Evolutionary conservation across 306 rosid genomes (phyloP), one percentile per base, ranked within the genome.

Genomic region (Cicer yamashitae): DNA sequence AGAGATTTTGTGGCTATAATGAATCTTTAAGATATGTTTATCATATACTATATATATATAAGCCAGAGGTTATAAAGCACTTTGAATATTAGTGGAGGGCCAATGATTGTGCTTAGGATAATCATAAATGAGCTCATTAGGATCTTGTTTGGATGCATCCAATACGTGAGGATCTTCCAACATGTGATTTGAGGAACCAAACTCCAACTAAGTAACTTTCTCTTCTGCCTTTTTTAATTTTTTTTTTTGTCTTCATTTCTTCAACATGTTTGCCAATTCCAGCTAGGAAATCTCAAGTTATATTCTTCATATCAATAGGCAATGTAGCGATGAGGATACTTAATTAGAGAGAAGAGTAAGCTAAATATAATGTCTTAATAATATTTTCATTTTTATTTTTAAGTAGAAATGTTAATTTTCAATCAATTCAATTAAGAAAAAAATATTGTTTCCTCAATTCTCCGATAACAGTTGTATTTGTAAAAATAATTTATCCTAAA

Each of bases 41-140:
- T 77, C 65, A 52, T 67, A 73, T 79, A 76, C 30, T 22, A 22
- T 22, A 22, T 22, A 22, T 22, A 52, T 67, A 73, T 79, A 76
- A 81, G 57, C 58, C 50, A 60, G 40, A 65, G 73, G 75, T 52
- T 75, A 81, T 74, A 64, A 70, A 77, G 48, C 13, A n/a, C 12
- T 67, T 67, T 67, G 51, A 73, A 78, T 74, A 67, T 73, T 83
- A 71, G 77, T 69, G 79, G 84, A 74, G 43, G 47, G 72, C 75
- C 81, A 79, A 84, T 86, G 77, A 77, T 88, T 60, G 50, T 67
- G 81, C 73, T 73, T 79, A 71, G 79, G 86, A 86, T 82, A 69
- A 70, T 79, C 85, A 83, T 73, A 54, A 77, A 74, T 72, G 70
- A 71, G 45, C 25, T 63, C 73, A 20, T 75, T 75, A 66, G 88